Evolutionary conservation across 805 yeast genomes (phyloP), one percentile per base, ranked within the genome.

Genomic region (Candida schatavii): DNA sequence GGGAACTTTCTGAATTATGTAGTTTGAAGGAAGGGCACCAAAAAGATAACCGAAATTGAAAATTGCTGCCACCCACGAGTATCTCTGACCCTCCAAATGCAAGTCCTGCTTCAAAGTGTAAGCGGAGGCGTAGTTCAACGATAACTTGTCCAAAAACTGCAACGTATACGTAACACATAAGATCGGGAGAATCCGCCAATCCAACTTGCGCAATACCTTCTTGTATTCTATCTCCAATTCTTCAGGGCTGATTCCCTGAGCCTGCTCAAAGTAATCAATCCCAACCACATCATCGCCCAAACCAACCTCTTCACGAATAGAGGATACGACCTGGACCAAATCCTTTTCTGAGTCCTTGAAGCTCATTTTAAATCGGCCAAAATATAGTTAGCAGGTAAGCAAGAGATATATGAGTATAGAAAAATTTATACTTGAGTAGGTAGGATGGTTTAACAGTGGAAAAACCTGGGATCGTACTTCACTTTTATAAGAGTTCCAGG

Each of bases 161-260:
- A 55, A 46, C 31, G 48, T 46, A 40, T 59, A 61, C 10, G 63
- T 55, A 29, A 57, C 42, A 39, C 61, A 55, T 29, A 59, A 43
- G 26, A 58, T 34, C 2, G 64, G 58, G 45, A 70, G 45, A 45
- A 69, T 44, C 37, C 60, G 51, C 39, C 37, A 42, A 49, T 70
- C 74, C 17, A 69, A 46, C 46, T 64, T 68, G 38, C 66, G 50
- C 30, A 61, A 51, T 36, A 67, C 51, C 17, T 50, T 43, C 22
- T 45, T 46, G 20, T 59, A 48, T 19, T 49, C 55, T 2, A 42
- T 35, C 7, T 49, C 53, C 18, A 50, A 42, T 46, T 67, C 71
- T 31, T 55, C 67, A 4, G 51, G 49, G 19, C 59, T 48, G 19
- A 65, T 49, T 7, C 59, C 59, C 39, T 58, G 53, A 2, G 59